Evolutionary conservation across 2,329 filamentous ascomycete species (phyloP).

Genomic region (Lithohypha guttulata): DNA sequence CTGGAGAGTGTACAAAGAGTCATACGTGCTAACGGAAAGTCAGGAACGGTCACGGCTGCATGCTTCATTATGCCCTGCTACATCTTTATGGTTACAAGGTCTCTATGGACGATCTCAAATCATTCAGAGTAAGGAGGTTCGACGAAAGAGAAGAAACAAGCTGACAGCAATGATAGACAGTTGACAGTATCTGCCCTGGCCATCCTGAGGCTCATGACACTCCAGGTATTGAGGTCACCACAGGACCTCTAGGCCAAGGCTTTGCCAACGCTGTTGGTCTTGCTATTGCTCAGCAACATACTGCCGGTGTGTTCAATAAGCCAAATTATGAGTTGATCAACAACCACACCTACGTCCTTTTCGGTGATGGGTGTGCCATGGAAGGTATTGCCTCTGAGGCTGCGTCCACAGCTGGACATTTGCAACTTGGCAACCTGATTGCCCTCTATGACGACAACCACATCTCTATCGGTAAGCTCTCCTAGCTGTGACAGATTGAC

Average conservation of each 20-base stretch:
- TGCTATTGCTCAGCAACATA: conserved; percentile 90
- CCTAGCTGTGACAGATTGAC: background rate
- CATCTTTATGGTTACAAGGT: conserved; percentile 90
- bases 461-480: conserved; percentile 61
- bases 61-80: conserved; percentile 97
- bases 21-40: conserved; percentile 12
- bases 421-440: conserved; percentile 96
- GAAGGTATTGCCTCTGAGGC: conserved; percentile 95
- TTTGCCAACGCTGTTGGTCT: conserved; percentile 96
- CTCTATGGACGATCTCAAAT: conserved; percentile 83
- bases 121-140: conserved; percentile 70
- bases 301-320: conserved; percentile 89
- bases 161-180: conserved; percentile 38
- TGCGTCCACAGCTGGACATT: conserved; percentile 81
- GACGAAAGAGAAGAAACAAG: conserved; percentile 34
- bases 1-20: too few relatives aligned
- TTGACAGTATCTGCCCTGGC: conserved; percentile 78
- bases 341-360: conserved; percentile 96
- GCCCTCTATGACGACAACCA: conserved; percentile 98
- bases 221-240: conserved; percentile 94
- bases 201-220: conserved; percentile 97
- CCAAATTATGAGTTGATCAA: conserved; percentile 79
- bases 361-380: conserved; percentile 97
- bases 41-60: conserved; percentile 97
- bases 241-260: conserved; percentile 93